Conservation (phyloP, 2,329 filamentous ascomycete species). For the Aspergillus hiratsukae region DNA sequence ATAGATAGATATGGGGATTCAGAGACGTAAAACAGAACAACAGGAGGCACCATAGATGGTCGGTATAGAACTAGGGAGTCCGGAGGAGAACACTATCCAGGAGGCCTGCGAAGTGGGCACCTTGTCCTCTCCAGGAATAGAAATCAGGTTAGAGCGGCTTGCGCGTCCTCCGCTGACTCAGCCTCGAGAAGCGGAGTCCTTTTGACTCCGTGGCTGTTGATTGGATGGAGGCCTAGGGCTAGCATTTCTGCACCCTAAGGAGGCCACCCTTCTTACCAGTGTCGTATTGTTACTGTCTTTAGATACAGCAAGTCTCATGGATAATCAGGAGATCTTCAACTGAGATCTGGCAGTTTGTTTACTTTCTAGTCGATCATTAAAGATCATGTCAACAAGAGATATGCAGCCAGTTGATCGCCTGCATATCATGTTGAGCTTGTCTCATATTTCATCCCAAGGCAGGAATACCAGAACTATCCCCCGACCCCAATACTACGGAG, state of each 20-base stretch:
- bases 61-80: not conserved
- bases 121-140: constrained; percentile 19
- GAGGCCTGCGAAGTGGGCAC: constrained; percentile 7
- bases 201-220: not conserved
- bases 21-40: constrained; percentile 2
- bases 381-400: not conserved
- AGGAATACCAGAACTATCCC: not conserved
- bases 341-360: not conserved
- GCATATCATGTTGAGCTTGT: not conserved
- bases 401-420: not conserved
- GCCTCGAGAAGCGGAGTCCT: constrained; percentile 1
- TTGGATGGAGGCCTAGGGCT: not conserved
- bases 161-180: constrained; percentile 33
- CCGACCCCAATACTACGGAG: not conserved
- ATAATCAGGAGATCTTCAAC: not conserved
- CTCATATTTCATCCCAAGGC: not conserved
- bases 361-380: not conserved
- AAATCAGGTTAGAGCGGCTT: constrained; percentile 24
- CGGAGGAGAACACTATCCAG: not conserved
- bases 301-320: not conserved
- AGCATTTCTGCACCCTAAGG: not conserved
- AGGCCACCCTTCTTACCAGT: not conserved
- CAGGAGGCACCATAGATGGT: not conserved
- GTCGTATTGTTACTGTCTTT: not conserved
- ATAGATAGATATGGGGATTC: not conserved